Evolutionary conservation across 2,329 filamentous ascomycete species (phyloP).

Genomic region (Calonectria pauciramosa): DNA sequence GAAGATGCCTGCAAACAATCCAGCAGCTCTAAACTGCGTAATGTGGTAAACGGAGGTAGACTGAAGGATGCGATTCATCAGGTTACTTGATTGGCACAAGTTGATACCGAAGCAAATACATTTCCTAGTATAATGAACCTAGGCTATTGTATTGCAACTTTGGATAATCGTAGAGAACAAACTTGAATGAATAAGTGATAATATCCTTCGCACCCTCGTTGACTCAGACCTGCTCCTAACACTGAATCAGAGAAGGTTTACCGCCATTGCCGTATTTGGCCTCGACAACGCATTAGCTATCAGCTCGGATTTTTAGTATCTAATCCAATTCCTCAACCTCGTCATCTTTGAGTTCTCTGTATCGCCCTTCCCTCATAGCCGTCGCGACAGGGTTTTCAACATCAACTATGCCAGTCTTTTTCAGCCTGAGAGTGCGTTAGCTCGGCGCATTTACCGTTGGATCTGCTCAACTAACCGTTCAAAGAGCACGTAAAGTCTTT

Average conservation of each 20-base stretch:
- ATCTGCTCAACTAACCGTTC: conserved; percentile 71
- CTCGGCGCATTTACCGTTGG: not conserved
- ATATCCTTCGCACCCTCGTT: not conserved
- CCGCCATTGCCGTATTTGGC: not conserved
- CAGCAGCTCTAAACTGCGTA: not conserved
- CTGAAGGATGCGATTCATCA: not conserved
- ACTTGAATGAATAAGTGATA: not conserved
- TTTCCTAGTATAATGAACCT: not conserved
- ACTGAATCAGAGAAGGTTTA: not conserved
- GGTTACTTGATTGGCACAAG: not conserved
- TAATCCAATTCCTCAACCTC: conserved; percentile 58
- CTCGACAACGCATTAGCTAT: not conserved
- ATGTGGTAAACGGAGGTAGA: not conserved
- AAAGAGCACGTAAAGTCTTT: conserved; percentile 90
- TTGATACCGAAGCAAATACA: not conserved
- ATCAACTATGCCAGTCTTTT: conserved; percentile 80
- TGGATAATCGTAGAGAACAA: not conserved
- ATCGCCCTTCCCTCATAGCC: conserved; percentile 77
- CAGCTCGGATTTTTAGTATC: not conserved
- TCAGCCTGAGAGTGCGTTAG: conserved; percentile 63
- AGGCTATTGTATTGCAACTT: not conserved
- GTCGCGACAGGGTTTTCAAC: conserved; percentile 84
- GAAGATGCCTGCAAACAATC: not conserved
- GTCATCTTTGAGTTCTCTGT: conserved; percentile 76
- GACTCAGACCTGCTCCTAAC: too few species aligned